Evolutionary conservation across 176 grass and related monocot species (phyloP).

Genomic region (Poa annua): DNA sequence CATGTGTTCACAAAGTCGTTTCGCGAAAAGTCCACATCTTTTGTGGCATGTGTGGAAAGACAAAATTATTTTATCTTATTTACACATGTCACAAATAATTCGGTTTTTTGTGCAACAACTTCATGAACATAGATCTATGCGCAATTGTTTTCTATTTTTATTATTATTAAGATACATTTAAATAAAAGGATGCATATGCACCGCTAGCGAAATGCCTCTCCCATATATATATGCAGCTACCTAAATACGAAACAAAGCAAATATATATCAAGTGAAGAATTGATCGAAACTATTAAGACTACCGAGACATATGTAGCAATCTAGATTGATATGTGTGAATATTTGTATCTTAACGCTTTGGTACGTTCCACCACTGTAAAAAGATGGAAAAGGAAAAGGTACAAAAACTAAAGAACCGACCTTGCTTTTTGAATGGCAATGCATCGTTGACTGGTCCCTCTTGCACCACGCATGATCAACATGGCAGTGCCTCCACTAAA

Average conservation of each 20-base stretch:
- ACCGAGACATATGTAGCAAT: not conserved
- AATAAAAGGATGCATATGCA: no score
- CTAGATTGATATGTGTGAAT: constrained; percentile 30
- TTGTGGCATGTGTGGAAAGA: no score
- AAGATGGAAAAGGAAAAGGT: constrained; percentile 51
- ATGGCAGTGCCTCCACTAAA: not conserved
- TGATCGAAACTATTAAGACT: not conserved
- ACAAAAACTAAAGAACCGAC: constrained; percentile 45
- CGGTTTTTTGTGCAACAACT: no score
- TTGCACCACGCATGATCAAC: constrained; percentile 8
- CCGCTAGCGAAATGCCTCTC: no score
- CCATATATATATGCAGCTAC: no score
- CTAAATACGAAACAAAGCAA: not conserved
- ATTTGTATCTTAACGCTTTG: constrained; percentile 33
- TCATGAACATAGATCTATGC: no score
- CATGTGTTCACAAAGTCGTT: no score
- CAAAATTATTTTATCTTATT: no score
- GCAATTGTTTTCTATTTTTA: no score
- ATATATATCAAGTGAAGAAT: not conserved
- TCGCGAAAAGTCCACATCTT: no score
- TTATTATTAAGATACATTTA: no score
- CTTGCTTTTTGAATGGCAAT: constrained; percentile 57
- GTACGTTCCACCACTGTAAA: constrained; percentile 63
- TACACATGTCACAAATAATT: no score
- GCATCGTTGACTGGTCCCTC: constrained; percentile 53